Conservation (phyloP, 352 stramenopile genomes). For the Phytophthora hibernalis region DNA sequence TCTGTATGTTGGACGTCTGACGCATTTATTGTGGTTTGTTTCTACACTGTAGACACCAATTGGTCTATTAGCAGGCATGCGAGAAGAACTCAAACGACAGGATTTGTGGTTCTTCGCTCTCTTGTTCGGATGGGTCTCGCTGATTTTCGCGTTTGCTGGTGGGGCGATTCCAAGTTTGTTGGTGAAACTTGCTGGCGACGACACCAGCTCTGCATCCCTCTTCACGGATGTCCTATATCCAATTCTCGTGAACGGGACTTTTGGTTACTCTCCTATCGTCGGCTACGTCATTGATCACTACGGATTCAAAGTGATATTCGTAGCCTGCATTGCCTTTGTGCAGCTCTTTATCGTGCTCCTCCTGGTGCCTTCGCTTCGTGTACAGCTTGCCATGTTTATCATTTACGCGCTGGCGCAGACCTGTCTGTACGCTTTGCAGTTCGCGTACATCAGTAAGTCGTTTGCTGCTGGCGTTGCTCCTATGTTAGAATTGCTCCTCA, state of each 20-base stretch:
- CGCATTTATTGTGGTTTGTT: neutral
- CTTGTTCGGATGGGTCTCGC: constrained; percentile 84
- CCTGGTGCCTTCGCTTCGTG: constrained; percentile 60
- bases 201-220: constrained; percentile 40
- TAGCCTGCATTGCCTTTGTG: constrained; percentile 64
- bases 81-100: constrained; percentile 49
- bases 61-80: constrained; percentile 66
- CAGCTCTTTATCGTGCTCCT: constrained; percentile 74
- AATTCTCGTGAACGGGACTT: constrained; percentile 81
- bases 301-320: constrained; percentile 82
- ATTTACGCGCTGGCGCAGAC: constrained; percentile 81
- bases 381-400: constrained; percentile 74
- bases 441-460: constrained; percentile 85
- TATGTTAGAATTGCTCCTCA: constrained; percentile 6
- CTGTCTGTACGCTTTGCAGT: constrained; percentile 82
- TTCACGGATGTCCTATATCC: constrained; percentile 82
- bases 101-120: constrained; percentile 85
- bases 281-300: constrained; percentile 82
- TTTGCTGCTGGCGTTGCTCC: neutral
- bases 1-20: neutral
- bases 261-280: constrained; percentile 77
- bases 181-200: constrained; percentile 38
- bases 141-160: constrained; percentile 82
- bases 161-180: constrained; percentile 80
- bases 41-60: constrained; percentile 50